These are phyloP conservation scores for Arthrobotrys sinensis DNA, from an alignment of 2,329 filamentous ascomycete species.

Conservation along the genomic window DNA sequence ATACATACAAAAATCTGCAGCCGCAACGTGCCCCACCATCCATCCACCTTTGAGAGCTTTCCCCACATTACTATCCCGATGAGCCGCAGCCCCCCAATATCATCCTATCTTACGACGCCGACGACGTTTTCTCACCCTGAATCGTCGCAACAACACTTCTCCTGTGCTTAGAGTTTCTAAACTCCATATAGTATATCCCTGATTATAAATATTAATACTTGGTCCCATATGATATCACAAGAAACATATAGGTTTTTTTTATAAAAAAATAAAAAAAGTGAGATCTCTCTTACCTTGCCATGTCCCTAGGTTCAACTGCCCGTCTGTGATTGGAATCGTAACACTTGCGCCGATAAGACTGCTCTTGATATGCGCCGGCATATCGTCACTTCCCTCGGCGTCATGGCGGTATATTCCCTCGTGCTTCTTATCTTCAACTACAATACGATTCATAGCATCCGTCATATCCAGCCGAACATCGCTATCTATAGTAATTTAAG, in stretches of 20 bases:
- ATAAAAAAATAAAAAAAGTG: background rate
- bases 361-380: slow-evolving; percentile 97
- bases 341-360: slow-evolving; percentile 90
- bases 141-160: slow-evolving; percentile 92
- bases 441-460: slow-evolving; percentile 91
- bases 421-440: slow-evolving; percentile 83
- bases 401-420: slow-evolving; percentile 85
- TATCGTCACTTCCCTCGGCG: slow-evolving; percentile 91
- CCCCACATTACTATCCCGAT: slow-evolving; percentile 37
- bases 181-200: slow-evolving; percentile 95
- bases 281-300: slow-evolving; percentile 75
- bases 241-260: background rate
- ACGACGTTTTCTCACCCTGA: slow-evolving; percentile 79
- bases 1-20: slow-evolving; percentile 10
- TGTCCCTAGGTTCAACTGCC: slow-evolving; percentile 78
- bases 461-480: slow-evolving; percentile 95
- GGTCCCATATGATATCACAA: background rate
- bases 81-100: slow-evolving; percentile 46
- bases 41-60: slow-evolving; percentile 25
- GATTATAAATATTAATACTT: slow-evolving; percentile 2
- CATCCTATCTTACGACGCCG: slow-evolving; percentile 63
- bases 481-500: slow-evolving; percentile 62
- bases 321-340: slow-evolving; percentile 90
- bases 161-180: slow-evolving; percentile 81
- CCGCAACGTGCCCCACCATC: slow-evolving; percentile 36